These are phyloP conservation scores for Acrocalymma vagum DNA, from an alignment of 2,329 filamentous ascomycete genomes.

Conservation along the genomic window DNA sequence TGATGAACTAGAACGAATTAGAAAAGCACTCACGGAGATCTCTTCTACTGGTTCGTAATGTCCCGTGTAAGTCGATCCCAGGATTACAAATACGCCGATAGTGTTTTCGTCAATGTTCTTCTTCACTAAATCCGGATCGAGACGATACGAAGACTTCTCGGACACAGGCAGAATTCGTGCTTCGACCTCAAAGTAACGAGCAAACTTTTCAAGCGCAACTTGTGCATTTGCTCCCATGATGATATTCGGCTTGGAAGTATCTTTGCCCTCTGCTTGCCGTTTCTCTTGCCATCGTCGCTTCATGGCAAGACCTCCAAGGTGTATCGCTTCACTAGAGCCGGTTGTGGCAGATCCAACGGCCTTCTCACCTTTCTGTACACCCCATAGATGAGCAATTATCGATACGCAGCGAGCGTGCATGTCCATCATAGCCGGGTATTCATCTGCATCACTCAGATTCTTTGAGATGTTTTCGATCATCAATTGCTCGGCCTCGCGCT, in stretches of 20 bases:
- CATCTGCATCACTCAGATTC: conserved; percentile 74
- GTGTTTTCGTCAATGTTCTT: conserved; percentile 79
- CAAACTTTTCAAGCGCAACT: conserved; percentile 77
- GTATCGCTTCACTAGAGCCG: conserved; percentile 75
- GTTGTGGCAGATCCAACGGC: conserved; percentile 75
- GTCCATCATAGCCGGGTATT: conserved; percentile 52
- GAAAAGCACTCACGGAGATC: no score
- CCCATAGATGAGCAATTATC: conserved; percentile 74
- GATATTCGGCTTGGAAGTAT: conserved; percentile 72
- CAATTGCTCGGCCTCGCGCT: conserved; percentile 69
- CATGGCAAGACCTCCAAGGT: conserved; percentile 76
- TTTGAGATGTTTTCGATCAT: conserved; percentile 75
- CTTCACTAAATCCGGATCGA: conserved; percentile 71
- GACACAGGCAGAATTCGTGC: conserved; percentile 70
- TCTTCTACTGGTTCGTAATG: conserved; percentile 77
- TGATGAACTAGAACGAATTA: no score
- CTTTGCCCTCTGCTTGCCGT: conserved; percentile 67
- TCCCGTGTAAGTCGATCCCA: conserved; percentile 77
- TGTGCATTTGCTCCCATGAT: conserved; percentile 79
- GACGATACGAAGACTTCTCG: conserved; percentile 66
- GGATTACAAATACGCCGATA: conserved; percentile 77
- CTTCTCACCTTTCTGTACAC: conserved; percentile 66
- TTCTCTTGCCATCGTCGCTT: conserved; percentile 77
- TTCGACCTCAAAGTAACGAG: conserved; percentile 78
- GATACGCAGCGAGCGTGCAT: conserved; percentile 74